phyloP scores from a whole-genome alignment of 306 rosid species.

The Quercus ilex region DNA sequence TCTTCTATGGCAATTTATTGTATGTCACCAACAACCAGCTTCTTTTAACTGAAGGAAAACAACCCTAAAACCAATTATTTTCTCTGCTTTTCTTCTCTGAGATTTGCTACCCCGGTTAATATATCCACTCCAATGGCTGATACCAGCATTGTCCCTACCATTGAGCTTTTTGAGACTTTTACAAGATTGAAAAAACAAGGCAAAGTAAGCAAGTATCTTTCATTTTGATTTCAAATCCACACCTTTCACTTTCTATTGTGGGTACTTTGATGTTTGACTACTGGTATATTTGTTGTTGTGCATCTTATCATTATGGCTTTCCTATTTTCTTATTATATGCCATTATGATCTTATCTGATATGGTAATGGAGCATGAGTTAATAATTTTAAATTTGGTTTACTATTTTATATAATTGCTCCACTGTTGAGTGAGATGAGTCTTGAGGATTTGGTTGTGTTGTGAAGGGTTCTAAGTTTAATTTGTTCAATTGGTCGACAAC shows the following conservation, averaged over 20 bases:
- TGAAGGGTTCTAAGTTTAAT: not conserved
- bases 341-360: not conserved
- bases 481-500: not conserved
- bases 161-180: conserved; percentile 74
- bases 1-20: conserved; percentile 47
- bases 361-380: not conserved
- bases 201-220: conserved; percentile 39
- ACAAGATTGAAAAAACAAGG: conserved; percentile 51
- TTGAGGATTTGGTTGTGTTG: not conserved
- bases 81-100: conserved; percentile 23
- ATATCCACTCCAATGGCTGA: conserved; percentile 55
- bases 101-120: conserved; percentile 20
- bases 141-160: conserved; percentile 37
- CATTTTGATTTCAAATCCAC: not conserved
- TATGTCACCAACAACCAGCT: conserved; percentile 35
- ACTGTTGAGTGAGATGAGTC: too few species aligned
- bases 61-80: conserved; percentile 25
- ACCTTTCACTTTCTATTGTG: not conserved
- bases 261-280: not conserved
- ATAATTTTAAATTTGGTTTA: not conserved
- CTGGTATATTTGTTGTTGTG: too few species aligned
- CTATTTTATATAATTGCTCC: too few species aligned
- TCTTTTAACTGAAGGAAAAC: conserved; percentile 47
- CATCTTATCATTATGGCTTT: not conserved
- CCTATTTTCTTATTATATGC: not conserved